Base-by-base conservation (phyloP, 805 yeast species). In the Candida xiaguanensis region DNA sequence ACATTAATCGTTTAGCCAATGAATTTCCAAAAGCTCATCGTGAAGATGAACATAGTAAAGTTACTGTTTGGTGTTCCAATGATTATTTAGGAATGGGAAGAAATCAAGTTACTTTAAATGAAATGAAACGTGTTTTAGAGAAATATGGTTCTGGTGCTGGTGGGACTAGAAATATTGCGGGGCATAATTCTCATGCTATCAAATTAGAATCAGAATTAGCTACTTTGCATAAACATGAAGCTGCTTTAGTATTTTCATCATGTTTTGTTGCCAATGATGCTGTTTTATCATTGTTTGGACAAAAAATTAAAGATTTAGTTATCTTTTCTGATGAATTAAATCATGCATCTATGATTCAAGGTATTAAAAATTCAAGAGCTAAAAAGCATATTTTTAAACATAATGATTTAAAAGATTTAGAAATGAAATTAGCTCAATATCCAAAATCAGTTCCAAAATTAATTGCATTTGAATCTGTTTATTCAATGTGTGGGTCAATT, bases 81-180 rank as follows among this genome's bases (percentile, higher is more conserved):
- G 99, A 93, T 64, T 93, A 93, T 61, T 73, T 93, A 45, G 97
- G 98, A 9, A 86, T 93, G 93, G 91, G 96, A 38, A 80, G 78
- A 55, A 85, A 91, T 59, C 75, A 74, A 46, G 68, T 74, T 46
- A 91, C 91, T 31, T 67, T 88, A 43, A 66, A 76, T 13, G 80
- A 79, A 40, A 93, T 91, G 91, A 82, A 83, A 51, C 59, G 70
- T 35, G 81, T 95, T 13, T 74, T 93, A 61, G 85, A 84, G 52
- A 80, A 77, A 67, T 93, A 93, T 60, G 99, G 99, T 53, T 85
- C 96, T 4, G 99, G 99, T 53, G 96, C 99, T 7, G 99, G 99
- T 57, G 99, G 99, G 51, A 93, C 99, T 35, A 78, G 99, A 58
- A 93, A 93, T 67, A 93, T 93, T 61, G 99, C 99, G 2, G 99